phyloP scores from a whole-genome alignment of 768 basidiomycete species.

The Suillus clintonianus region DNA sequence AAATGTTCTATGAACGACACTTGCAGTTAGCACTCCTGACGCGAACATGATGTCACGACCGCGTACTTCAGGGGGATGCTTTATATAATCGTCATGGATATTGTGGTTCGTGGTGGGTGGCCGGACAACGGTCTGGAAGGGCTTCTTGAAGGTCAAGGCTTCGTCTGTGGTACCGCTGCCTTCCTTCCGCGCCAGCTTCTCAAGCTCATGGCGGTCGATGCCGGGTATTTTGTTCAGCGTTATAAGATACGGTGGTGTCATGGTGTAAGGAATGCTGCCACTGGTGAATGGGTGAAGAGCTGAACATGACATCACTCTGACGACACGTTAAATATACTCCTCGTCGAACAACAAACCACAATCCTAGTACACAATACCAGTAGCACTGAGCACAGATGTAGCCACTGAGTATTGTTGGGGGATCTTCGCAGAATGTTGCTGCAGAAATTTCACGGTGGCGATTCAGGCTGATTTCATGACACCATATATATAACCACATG shows the following conservation, averaged over 20 bases:
- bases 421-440: not conserved
- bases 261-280: not conserved
- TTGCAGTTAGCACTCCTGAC: not conserved
- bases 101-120: constrained; percentile 29
- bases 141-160: constrained; percentile 26
- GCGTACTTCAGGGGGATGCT: constrained; percentile 31
- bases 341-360: not conserved
- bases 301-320: constrained; percentile 1
- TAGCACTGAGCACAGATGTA: too few species aligned
- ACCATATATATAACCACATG: not conserved
- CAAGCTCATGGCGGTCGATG: constrained; percentile 11
- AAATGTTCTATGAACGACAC: constrained; percentile 15
- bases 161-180: constrained; percentile 12
- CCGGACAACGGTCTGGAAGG: constrained; percentile 25
- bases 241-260: not conserved
- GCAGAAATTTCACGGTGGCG: not conserved
- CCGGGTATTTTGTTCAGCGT: not conserved
- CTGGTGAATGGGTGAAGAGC: not conserved
- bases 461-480: not conserved
- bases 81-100: constrained; percentile 36
- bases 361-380: not conserved
- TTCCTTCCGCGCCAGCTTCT: constrained; percentile 13
- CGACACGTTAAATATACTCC: not conserved
- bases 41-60: too few species aligned
- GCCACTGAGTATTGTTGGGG: not conserved